Conservation (phyloP, 1,284 basidiomycete species). For the Entoloma clypeatum region DNA sequence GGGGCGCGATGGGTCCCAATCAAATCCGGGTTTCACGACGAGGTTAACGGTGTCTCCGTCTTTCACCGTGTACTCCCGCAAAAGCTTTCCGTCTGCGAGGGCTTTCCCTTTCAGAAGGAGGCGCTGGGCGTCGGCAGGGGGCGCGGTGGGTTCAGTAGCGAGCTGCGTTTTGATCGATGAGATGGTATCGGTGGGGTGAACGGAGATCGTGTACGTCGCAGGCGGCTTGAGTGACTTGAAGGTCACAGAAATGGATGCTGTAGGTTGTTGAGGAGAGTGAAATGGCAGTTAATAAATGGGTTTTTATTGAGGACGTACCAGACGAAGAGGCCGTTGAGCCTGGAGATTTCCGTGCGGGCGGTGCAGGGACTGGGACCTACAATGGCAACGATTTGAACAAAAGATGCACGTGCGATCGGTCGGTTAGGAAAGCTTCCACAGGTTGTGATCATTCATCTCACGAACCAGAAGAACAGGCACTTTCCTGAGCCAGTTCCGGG, state of each 20-base stretch:
- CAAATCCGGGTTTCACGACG: constrained; percentile 74
- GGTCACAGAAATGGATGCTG: constrained; percentile 63
- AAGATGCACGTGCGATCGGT: too few relatives aligned
- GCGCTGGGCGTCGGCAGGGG: constrained; percentile 73
- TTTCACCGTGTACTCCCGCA: constrained; percentile 84
- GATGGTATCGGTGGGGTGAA: constrained; percentile 77
- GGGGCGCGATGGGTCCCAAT: constrained; percentile 56
- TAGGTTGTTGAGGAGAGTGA: constrained; percentile 7
- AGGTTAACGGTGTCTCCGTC: constrained; percentile 80
- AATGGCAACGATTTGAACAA: too few relatives aligned
- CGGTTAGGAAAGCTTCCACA: too few relatives aligned
- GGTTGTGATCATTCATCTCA: constrained; percentile 13
- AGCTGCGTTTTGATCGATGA: constrained; percentile 72
- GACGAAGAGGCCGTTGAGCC: constrained; percentile 31
- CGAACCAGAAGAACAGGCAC: constrained; percentile 71
- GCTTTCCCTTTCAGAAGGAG: constrained; percentile 91
- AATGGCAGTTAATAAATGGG: constrained; percentile 4
- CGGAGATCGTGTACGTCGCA: constrained; percentile 65
- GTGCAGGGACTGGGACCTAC: constrained; percentile 56
- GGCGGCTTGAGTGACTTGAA: constrained; percentile 90
- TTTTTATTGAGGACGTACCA: constrained; percentile 28
- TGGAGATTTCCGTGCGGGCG: constrained; percentile 45
- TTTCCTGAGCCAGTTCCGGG: constrained; percentile 65
- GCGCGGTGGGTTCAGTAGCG: constrained; percentile 57
- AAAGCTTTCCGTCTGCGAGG: constrained; percentile 78